phyloP scores from a whole-genome alignment of 371 early-diverging fungal genomes.

The Mortierella sp. region DNA sequence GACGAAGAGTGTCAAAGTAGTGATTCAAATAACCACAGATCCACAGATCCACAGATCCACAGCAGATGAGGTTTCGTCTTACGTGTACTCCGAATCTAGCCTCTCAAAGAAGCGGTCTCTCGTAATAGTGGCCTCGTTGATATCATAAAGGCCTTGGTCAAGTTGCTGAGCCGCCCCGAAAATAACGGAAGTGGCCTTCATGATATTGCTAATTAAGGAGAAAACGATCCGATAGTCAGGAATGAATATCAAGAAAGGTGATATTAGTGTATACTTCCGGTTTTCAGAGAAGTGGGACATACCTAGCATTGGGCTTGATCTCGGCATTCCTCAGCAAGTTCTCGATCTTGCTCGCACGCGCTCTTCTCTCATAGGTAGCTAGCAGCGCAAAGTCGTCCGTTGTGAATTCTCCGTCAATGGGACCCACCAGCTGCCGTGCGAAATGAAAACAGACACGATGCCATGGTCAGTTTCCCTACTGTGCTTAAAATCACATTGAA shows the following conservation, averaged over 20 bases:
- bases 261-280: background rate
- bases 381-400: constrained; percentile 63
- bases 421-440: constrained; percentile 62
- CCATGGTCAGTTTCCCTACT: background rate
- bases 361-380: constrained; percentile 57
- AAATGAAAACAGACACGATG: too few relatives aligned
- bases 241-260: background rate
- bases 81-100: constrained; percentile 22
- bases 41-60: too few relatives aligned
- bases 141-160: constrained; percentile 45
- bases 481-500: constrained; percentile 3
- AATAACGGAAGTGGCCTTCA: constrained; percentile 39
- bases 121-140: constrained; percentile 30
- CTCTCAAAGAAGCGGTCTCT: constrained; percentile 37
- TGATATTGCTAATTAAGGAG: constrained; percentile 28
- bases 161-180: constrained; percentile 16
- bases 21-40: too few relatives aligned
- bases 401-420: constrained; percentile 60
- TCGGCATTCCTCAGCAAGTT: constrained; percentile 37
- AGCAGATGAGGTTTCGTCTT: constrained; percentile 9
- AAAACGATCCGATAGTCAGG: background rate
- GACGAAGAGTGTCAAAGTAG: too few relatives aligned
- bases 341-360: constrained; percentile 56
- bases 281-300: background rate
- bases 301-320: constrained; percentile 19